These are phyloP conservation scores for Zalaria obscura DNA, from an alignment of 2,329 filamentous ascomycete species.

Conservation along the genomic window DNA sequence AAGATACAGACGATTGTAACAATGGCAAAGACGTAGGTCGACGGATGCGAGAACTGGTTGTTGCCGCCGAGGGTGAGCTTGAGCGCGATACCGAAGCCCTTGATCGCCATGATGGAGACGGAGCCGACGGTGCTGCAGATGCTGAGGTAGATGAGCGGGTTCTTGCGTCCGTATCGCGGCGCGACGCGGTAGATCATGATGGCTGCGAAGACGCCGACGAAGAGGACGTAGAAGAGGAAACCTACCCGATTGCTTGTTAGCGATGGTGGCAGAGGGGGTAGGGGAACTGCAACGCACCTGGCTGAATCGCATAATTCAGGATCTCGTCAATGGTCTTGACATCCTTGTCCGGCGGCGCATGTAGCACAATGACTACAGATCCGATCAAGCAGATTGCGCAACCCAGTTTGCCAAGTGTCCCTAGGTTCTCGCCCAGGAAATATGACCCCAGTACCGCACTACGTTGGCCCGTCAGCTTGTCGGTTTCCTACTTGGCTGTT, in stretches of 20 bases:
- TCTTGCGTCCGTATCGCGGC: constrained; percentile 81
- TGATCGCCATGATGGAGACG: constrained; percentile 97
- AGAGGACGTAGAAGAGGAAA: constrained; percentile 73
- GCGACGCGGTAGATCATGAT: constrained; percentile 96
- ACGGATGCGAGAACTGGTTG: constrained; percentile 90
- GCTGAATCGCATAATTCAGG: constrained; percentile 75
- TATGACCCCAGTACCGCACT: constrained; percentile 87
- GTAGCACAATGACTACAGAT: constrained; percentile 91
- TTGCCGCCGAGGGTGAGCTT: constrained; percentile 87
- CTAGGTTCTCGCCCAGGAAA: constrained; percentile 79
- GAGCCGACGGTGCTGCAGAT: constrained; percentile 97
- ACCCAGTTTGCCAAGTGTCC: constrained; percentile 81
- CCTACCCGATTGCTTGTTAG: constrained; percentile 36
- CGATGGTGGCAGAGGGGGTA: not conserved
- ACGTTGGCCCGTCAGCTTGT: constrained; percentile 8
- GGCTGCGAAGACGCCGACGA: constrained; percentile 68
- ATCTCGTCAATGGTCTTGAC: constrained; percentile 88
- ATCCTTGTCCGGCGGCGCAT: constrained; percentile 86
- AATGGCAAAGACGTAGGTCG: constrained; percentile 95
- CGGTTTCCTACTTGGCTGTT: constrained; percentile 1
- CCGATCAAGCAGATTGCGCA: constrained; percentile 94
- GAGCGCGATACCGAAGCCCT: constrained; percentile 93
- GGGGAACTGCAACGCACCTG: constrained; percentile 46
- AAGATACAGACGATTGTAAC: constrained; percentile 86
- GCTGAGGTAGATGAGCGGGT: constrained; percentile 89